Evolutionary conservation across 2,329 filamentous ascomycete species (phyloP), one percentile per base, ranked within the genome.

Genomic region (Aspergillus sp.): DNA sequence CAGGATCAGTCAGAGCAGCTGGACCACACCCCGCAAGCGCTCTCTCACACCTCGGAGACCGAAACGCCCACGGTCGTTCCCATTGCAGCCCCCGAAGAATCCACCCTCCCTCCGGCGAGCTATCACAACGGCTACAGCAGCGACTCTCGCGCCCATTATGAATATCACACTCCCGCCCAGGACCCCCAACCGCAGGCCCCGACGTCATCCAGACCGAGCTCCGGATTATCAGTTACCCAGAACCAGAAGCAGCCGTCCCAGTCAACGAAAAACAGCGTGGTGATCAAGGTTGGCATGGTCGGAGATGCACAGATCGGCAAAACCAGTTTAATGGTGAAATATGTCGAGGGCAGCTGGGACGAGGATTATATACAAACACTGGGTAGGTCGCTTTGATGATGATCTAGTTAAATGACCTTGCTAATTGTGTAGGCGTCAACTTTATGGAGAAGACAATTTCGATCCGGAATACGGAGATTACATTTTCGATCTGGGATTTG

Each of bases 361-460:
- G 95, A 99, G 78, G 95, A 99, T 75, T 99, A 99, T 76, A 99
- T 99, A 70, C 95, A 99, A 78, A 99, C 95, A 20, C 80, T 99
- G 44, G 95, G 86, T 89, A 62, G 43, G 60, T 54, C 18, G 18
- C 12, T 9, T 18, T 9, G 3, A 9, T 9, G 15, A 11, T 24
- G 26, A 9, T 51, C 17, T 22, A 32, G 63, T 22, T 50, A 30
- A 30, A 53, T 53, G 39, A 56, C 22, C 24, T 30, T 36, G 5
- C 65, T 70, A 26, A 51, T 52, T 20, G 13, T 32, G 20, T n/a
- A 89, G 86, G 95, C 65, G 95, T 99, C 77, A 99, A 99, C 77
- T 99, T 99, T 78, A 99, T 99, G 95, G 95, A 99, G 76, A 99
- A 99, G 83, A 99, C 95, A 36, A 99, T 99, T 72, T 96, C 91